Base-by-base conservation (phyloP, 2,329 filamentous ascomycete species). In the Arthrobotrys conoides region DNA sequence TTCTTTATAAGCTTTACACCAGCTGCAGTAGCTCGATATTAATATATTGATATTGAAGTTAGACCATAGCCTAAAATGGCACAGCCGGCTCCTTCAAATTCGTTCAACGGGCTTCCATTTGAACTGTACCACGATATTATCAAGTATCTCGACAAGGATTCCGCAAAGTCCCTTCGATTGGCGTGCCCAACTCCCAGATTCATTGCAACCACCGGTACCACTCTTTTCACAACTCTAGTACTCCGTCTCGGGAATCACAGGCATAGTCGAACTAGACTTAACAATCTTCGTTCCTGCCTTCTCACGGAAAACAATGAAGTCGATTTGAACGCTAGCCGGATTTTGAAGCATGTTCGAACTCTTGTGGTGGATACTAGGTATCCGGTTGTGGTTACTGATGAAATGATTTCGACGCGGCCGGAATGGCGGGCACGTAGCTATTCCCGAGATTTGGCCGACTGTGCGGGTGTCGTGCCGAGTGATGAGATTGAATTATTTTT, bases 201-300 rank as follows among this genome's bases (percentile, higher is more conserved):
- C n/a, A 8, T 38, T 16, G 46, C 67, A 5, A 36, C 27, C 24
- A 53, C 67, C 22, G 9, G 41, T 2, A 9, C 14, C 8, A 33
- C 38, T 16, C 20, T 71, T 27, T 71, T 64, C 24, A 44, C 64
- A 44, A 71, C 67, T 4, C 36, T 71, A n/a, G 55, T 63, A 3
- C 5, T 71, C 27, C 55, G 67, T 5, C 67, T 71, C 5, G 67
- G 67, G n/a, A 71, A 59, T 41, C 53, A 59, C 5, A 38, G 30
- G 33, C 12, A 41, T 9, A 38, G 53, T 59, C n/a, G n/a, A 59
- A 20, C 30, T 1, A 59, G 6, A 20, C 53, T 59, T 9, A 8
- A 59, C 14, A 30, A 30, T 16, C 33, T 38, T 38, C 33, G 53
- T 12, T 38, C 30, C 18, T 59, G 30, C 8, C 41, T 53, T 5